Conservation (phyloP, 2,329 filamentous ascomycete species). For the Colletotrichum sansevieriae region DNA sequence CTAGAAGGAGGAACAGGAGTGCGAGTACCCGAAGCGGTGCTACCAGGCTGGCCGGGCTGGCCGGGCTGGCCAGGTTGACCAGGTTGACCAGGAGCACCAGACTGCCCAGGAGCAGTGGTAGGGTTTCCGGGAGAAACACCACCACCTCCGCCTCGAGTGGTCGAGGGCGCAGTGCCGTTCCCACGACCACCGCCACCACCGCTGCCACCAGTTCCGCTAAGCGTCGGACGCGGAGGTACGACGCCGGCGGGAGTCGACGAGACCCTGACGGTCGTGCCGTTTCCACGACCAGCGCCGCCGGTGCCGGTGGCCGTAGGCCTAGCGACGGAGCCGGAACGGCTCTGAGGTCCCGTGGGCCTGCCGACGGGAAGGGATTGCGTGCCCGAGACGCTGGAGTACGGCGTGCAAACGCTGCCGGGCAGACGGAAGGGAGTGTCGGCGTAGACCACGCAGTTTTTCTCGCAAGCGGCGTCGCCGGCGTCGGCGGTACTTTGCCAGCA, state of each 20-base stretch:
- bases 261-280: constrained; percentile 1
- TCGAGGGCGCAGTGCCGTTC: constrained; percentile 15
- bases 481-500: constrained; percentile 57
- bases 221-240: not conserved
- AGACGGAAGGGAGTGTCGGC: constrained; percentile 55
- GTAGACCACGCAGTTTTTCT: constrained; percentile 64
- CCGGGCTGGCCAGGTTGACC: constrained; percentile 9
- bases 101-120: not conserved
- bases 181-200: not conserved
- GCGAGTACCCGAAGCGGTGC: constrained; percentile 25
- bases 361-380: constrained; percentile 12
- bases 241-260: not conserved
- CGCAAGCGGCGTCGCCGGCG: constrained; percentile 61
- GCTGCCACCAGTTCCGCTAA: not conserved
- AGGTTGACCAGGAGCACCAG: constrained; percentile 3
- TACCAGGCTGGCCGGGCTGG: constrained; percentile 7
- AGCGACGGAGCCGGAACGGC: not conserved
- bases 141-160: not conserved
- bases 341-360: constrained; percentile 28
- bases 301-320: not conserved
- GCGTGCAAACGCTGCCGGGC: constrained; percentile 51
- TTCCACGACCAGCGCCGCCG: not conserved
- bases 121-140: constrained; percentile 13
- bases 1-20: constrained; percentile 32
- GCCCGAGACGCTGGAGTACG: constrained; percentile 42